A percentile compares a stretch with the other conserved stretches of the same genome.
These are phyloP conservation scores for Chloranthus sessilifolius DNA, from an alignment of 164 flowering plant genomes.

Conservation along the genomic window DNA sequence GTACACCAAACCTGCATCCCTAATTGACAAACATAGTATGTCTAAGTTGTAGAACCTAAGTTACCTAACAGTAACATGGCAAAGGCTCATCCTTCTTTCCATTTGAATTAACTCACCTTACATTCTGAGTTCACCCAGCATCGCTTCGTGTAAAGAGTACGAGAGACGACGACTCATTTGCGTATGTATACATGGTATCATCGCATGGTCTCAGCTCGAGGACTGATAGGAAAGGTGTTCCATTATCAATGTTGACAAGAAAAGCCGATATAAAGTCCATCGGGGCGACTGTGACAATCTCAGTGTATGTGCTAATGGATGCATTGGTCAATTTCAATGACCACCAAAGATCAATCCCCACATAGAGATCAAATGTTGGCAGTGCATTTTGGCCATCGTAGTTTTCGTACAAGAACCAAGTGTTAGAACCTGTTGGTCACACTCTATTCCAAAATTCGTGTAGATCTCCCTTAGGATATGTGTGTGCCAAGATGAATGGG, in stretches of 20 bases:
- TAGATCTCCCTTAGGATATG: too few species aligned
- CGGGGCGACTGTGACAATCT: slow-evolving; percentile 24
- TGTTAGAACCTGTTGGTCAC: too few species aligned
- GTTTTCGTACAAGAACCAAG: slow-evolving; percentile 46
- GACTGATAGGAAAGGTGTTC: slow-evolving; percentile 39
- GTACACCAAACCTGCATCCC: too few species aligned
- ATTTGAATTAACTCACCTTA: too few species aligned
- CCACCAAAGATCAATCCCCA: slow-evolving; percentile 35
- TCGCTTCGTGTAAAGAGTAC: neutral
- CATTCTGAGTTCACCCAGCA: slow-evolving; percentile 2
- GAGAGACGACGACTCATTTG: neutral
- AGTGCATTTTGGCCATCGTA: slow-evolving; percentile 20
- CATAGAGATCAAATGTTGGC: slow-evolving; percentile 35
- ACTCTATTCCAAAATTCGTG: too few species aligned
- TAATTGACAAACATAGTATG: too few species aligned
- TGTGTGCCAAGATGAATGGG: too few species aligned
- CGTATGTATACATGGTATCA: neutral
- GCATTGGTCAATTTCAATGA: slow-evolving; percentile 7
- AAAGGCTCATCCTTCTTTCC: too few species aligned
- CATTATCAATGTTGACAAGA: slow-evolving; percentile 27
- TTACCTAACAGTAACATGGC: too few species aligned
- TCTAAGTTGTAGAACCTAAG: too few species aligned
- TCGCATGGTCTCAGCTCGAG: slow-evolving; percentile 28
- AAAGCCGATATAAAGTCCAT: slow-evolving; percentile 23
- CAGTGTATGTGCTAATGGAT: neutral